phyloP scores from a whole-genome alignment of 2,329 filamentous ascomycete genomes.

The Blastomyces parvus region DNA sequence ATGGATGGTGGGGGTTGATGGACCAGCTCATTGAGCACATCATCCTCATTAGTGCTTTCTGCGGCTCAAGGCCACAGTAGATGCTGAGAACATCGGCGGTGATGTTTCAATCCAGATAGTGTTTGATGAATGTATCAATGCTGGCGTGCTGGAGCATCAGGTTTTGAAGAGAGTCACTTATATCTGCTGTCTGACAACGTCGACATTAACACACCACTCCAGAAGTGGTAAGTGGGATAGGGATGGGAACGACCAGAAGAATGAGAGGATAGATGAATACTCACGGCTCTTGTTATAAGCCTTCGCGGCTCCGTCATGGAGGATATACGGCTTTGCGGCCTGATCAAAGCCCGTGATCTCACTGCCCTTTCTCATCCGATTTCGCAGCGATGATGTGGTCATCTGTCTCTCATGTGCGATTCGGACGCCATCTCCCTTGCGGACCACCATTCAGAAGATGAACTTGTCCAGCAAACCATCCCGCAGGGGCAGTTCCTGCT shows the following conservation, averaged over 20 bases:
- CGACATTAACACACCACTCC: background rate
- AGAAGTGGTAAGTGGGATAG: background rate
- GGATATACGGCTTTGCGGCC: background rate
- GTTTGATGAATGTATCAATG: slow-evolving; percentile 5
- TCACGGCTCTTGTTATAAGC: background rate
- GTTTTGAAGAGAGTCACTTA: slow-evolving; percentile 17
- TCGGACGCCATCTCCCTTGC: slow-evolving; percentile 14
- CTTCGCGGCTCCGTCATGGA: background rate
- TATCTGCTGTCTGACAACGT: background rate
- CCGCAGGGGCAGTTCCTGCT: slow-evolving; percentile 11
- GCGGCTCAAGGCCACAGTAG: background rate
- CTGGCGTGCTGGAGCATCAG: slow-evolving; percentile 18
- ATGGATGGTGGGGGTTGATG: background rate
- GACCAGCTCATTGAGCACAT: background rate
- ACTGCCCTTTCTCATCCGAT: background rate
- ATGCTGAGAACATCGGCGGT: background rate
- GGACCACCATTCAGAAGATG: slow-evolving; percentile 19
- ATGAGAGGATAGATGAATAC: background rate
- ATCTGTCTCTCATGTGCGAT: background rate
- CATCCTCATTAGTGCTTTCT: background rate
- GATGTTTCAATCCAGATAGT: background rate
- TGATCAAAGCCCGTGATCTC: background rate
- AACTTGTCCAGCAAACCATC: slow-evolving; percentile 12
- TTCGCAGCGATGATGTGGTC: background rate
- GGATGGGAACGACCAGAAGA: background rate